Percentiles rank a stretch among this genome's conserved stretches.
Evolutionary conservation across 805 yeast genomes (phyloP).

Genomic region (Dipodascus geniculatus): DNA sequence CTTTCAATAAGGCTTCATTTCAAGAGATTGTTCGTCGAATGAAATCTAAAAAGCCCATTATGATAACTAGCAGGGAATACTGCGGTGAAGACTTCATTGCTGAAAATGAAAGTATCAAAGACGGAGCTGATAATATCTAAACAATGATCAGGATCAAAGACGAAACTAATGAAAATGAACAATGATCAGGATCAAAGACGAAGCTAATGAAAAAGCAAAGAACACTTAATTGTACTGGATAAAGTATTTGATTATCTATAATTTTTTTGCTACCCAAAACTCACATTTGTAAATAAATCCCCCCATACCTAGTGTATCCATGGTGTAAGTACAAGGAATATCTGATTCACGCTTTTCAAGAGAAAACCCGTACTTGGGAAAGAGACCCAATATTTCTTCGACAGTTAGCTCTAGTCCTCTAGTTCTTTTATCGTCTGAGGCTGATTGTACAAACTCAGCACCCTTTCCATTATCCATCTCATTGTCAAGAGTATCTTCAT

Average conservation of each 20-base stretch:
- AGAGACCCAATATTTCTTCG: constrained; percentile 40
- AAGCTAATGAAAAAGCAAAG: constrained; percentile 1
- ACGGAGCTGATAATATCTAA: too few relatives aligned
- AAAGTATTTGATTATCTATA: not conserved
- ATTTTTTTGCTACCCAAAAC: constrained; percentile 49
- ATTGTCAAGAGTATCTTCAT: constrained; percentile 35
- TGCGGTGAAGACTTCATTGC: not conserved
- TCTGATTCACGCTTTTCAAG: constrained; percentile 34
- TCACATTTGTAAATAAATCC: constrained; percentile 50
- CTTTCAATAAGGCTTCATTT: constrained; percentile 17
- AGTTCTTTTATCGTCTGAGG: constrained; percentile 19
- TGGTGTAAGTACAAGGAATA: constrained; percentile 37
- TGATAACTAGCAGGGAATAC: constrained; percentile 9
- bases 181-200: too few relatives aligned
- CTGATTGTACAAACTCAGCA: not conserved
- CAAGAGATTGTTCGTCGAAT: constrained; percentile 22
- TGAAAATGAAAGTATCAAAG: too few relatives aligned
- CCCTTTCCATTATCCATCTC: not conserved
- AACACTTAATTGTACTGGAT: not conserved
- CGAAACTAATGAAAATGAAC: too few relatives aligned
- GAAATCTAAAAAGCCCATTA: constrained; percentile 25
- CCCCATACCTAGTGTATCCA: constrained; percentile 40
- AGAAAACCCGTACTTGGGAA: constrained; percentile 39
- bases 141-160: too few relatives aligned
- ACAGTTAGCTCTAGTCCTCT: constrained; percentile 47